These are phyloP conservation scores for Anthostomella pinea DNA, from an alignment of 2,329 filamentous ascomycete genomes.

Conservation along the genomic window DNA sequence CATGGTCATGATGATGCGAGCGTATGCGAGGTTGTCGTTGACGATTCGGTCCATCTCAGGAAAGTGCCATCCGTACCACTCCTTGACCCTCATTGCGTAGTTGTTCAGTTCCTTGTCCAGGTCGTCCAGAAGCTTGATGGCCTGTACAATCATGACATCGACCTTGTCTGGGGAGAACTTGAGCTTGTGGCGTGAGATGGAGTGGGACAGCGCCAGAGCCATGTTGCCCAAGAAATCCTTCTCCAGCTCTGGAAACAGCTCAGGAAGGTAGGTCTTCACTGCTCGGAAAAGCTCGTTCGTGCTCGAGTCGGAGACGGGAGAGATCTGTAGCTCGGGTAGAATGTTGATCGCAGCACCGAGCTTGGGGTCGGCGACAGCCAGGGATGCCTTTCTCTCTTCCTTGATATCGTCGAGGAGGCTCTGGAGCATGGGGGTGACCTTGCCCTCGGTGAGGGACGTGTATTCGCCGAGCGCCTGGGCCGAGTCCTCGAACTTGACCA, in stretches of 20 bases:
- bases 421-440: conserved; percentile 84
- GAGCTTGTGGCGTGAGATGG: conserved; percentile 93
- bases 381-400: conserved; percentile 93
- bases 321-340: conserved; percentile 81
- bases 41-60: conserved; percentile 96
- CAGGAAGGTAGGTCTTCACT: conserved; percentile 85
- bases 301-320: conserved; percentile 74
- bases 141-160: conserved; percentile 99
- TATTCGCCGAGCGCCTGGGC: conserved; percentile 88
- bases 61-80: conserved; percentile 99
- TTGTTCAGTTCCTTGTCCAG: conserved; percentile 98
- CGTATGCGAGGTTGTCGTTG: conserved; percentile 94
- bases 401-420: conserved; percentile 85
- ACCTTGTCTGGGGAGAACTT: conserved; percentile 99
- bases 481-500: conserved; percentile 95
- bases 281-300: conserved; percentile 91
- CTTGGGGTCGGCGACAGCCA: conserved; percentile 92
- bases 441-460: conserved; percentile 83
- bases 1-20: conserved; percentile 81
- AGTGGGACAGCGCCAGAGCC: conserved; percentile 94
- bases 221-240: conserved; percentile 89
- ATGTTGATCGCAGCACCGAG: conserved; percentile 90
- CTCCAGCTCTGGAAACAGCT: conserved; percentile 83
- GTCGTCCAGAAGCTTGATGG: conserved; percentile 89
- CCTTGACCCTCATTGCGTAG: conserved; percentile 98